Percentiles rank a stretch among this genome's conserved stretches.
Evolutionary conservation across 2,329 filamentous ascomycete genomes (phyloP).

Genomic region (Trichoderma sp.): DNA sequence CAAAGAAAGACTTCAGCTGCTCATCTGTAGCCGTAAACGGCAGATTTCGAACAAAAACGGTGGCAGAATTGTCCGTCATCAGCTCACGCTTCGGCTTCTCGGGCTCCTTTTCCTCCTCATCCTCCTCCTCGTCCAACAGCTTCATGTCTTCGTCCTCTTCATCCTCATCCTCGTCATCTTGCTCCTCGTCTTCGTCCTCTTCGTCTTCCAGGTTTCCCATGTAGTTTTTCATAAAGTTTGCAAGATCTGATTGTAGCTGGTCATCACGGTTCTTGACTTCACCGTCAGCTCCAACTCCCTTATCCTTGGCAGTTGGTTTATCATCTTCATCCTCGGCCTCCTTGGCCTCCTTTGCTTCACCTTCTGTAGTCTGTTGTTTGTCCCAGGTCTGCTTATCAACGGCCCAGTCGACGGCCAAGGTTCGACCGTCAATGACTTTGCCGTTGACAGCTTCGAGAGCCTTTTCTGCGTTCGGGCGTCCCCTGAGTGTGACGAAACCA

Average conservation of each 20-base stretch:
- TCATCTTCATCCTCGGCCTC: slow-evolving; percentile 30
- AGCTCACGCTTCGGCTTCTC: slow-evolving; percentile 37
- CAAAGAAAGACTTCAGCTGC: slow-evolving; percentile 78
- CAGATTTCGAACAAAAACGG: slow-evolving; percentile 89
- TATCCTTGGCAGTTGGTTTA: slow-evolving; percentile 30
- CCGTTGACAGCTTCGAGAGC: slow-evolving; percentile 84
- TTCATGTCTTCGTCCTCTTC: slow-evolving; percentile 37
- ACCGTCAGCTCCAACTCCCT: slow-evolving; percentile 29
- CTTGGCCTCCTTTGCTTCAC: slow-evolving; percentile 33
- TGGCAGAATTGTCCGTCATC: slow-evolving; percentile 65
- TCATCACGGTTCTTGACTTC: slow-evolving; percentile 41
- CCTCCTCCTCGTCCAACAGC: slow-evolving; percentile 35
- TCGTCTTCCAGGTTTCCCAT: slow-evolving; percentile 58
- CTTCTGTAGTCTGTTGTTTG: slow-evolving; percentile 49
- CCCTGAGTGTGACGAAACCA: slow-evolving; percentile 85
- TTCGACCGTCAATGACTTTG: slow-evolving; percentile 82
- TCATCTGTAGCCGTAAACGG: slow-evolving; percentile 87
- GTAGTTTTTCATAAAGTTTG: slow-evolving; percentile 57
- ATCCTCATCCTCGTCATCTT: slow-evolving; percentile 42
- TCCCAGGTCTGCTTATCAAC: slow-evolving; percentile 89
- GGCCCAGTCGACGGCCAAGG: slow-evolving; percentile 92
- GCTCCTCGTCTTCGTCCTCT: slow-evolving; percentile 46
- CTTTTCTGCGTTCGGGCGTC: slow-evolving; percentile 85
- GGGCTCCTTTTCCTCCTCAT: slow-evolving; percentile 29
- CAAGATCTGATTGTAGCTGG: slow-evolving; percentile 44